Evolutionary conservation across 768 basidiomycete species (phyloP).

Genomic region (Collybia nuda): DNA sequence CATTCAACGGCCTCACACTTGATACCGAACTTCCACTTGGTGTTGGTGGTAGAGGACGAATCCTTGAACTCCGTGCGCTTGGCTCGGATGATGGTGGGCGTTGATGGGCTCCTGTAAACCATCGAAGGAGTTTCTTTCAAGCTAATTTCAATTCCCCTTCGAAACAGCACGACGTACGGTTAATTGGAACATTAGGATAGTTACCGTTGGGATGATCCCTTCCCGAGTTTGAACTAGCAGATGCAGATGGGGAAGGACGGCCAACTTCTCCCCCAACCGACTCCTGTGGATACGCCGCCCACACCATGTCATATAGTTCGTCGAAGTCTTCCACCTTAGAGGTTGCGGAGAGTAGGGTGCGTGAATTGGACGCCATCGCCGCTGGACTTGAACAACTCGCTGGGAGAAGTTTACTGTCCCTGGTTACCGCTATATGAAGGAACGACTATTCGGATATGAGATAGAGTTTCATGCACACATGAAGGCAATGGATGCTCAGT

Average conservation of each 20-base stretch:
- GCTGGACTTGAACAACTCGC: not conserved
- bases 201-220: too few species aligned
- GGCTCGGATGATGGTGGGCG: constrained; percentile 13
- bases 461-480: too few species aligned
- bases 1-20: too few species aligned
- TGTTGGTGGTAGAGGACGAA: constrained; percentile 24
- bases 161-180: constrained; percentile 6
- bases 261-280: not conserved
- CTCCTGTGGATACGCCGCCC: constrained; percentile 48
- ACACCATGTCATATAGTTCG: constrained; percentile 56
- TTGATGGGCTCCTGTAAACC: constrained; percentile 11
- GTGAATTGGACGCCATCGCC: constrained; percentile 1
- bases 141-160: not conserved
- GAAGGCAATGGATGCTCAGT: too few species aligned
- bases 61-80: constrained; percentile 10
- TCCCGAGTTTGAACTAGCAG: too few species aligned
- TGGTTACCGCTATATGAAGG: too few species aligned
- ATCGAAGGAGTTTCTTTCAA: not conserved
- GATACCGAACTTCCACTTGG: constrained; percentile 13
- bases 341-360: constrained; percentile 7
- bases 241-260: too few species aligned
- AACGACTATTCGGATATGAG: too few species aligned
- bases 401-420: too few species aligned
- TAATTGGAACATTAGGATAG: constrained; percentile 2
- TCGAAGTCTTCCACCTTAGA: constrained; percentile 57